These are phyloP conservation scores for Diaporthe batatas DNA, from an alignment of 2,329 filamentous ascomycete species.

Conservation along the genomic window DNA sequence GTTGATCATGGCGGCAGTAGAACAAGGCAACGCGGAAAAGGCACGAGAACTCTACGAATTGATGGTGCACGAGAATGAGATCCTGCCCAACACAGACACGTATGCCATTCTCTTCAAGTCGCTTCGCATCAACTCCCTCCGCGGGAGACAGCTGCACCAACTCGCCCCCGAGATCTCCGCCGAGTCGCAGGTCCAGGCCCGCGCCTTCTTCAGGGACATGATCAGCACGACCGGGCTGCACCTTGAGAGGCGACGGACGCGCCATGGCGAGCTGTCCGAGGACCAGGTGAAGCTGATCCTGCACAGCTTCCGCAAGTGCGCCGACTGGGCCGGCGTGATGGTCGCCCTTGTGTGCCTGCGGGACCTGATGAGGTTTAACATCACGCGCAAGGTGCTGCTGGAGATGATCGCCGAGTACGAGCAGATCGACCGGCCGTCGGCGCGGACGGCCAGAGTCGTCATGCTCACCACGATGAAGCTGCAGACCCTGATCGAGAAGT, in stretches of 20 bases:
- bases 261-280: conserved; percentile 42
- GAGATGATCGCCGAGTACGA: conserved; percentile 51
- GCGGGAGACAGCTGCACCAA: conserved; percentile 7
- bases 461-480: conserved; percentile 39
- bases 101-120: conserved; percentile 77
- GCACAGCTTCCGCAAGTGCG: conserved; percentile 58
- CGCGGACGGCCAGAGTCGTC: conserved; percentile 41
- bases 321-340: conserved; percentile 61
- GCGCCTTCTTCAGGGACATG: conserved; percentile 51
- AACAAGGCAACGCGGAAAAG: conserved; percentile 66
- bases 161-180: neutral
- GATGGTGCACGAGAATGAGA: conserved; percentile 62
- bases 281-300: conserved; percentile 51
- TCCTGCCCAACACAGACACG: conserved; percentile 76
- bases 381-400: conserved; percentile 50
- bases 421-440: conserved; percentile 41
- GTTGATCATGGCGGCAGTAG: conserved; percentile 75
- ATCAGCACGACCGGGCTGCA: conserved; percentile 46
- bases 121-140: conserved; percentile 61
- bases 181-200: conserved; percentile 43
- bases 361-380: conserved; percentile 48
- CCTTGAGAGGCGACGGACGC: conserved; percentile 42
- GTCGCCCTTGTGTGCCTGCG: conserved; percentile 54
- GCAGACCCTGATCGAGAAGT: conserved; percentile 27
- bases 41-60: conserved; percentile 69